phyloP scores from a whole-genome alignment of 352 stramenopile genomes.

The Blastocystis sp. region DNA sequence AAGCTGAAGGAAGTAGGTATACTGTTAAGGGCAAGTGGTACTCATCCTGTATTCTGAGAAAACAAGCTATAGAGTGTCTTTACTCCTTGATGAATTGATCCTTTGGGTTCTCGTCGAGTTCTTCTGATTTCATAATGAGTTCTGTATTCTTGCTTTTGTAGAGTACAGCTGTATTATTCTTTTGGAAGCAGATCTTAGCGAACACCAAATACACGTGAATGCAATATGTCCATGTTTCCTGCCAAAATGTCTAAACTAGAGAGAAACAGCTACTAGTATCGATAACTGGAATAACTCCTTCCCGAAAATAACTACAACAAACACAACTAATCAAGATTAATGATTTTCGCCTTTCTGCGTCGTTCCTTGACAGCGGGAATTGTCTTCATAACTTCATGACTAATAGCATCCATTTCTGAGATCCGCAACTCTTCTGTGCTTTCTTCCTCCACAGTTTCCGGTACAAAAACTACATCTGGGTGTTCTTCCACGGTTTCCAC shows the following conservation, averaged over 20 bases:
- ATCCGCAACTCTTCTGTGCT: neutral
- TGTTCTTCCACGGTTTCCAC: neutral
- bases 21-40: too few relatives aligned
- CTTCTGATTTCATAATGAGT: neutral
- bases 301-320: neutral
- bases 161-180: too few relatives aligned
- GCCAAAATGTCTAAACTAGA: neutral
- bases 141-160: neutral
- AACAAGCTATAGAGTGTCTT: too few relatives aligned
- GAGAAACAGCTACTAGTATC: neutral
- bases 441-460: neutral
- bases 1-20: too few relatives aligned
- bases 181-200: too few relatives aligned
- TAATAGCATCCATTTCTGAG: constrained; percentile 10
- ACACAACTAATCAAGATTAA: constrained; percentile 27
- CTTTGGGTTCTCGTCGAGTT: neutral
- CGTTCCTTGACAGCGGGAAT: neutral
- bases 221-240: neutral
- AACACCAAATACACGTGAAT: too few relatives aligned
- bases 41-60: too few relatives aligned
- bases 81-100: too few relatives aligned
- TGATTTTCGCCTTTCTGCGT: constrained; percentile 14
- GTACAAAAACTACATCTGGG: neutral
- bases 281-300: neutral
- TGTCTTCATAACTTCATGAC: neutral